Evolutionary conservation across 371 early-diverging fungal species (phyloP).

Genomic region (Rhizopus stolonifer): DNA sequence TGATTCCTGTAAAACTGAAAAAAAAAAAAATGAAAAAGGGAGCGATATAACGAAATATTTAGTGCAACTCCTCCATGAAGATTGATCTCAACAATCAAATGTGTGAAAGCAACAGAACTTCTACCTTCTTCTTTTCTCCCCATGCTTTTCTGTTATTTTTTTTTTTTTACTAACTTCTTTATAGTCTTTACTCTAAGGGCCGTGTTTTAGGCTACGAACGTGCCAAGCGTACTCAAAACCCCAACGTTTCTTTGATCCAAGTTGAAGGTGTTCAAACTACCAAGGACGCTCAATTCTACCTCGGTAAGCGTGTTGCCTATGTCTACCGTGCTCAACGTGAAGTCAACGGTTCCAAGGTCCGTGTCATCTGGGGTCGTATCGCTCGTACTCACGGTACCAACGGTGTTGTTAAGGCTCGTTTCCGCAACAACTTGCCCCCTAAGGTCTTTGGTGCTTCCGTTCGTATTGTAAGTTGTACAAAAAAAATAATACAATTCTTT

Average conservation of each 20-base stretch:
- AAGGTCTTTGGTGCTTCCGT: constrained; percentile 83
- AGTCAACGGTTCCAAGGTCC: constrained; percentile 85
- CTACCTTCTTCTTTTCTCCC: constrained; percentile 1
- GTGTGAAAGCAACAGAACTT: too few species aligned
- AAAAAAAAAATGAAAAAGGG: too few species aligned
- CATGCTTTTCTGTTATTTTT: background rate
- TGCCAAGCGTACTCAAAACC: constrained; percentile 81
- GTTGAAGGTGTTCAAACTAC: constrained; percentile 85
- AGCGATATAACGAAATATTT: too few species aligned
- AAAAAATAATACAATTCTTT: background rate
- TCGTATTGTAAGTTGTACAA: constrained; percentile 71
- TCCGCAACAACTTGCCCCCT: constrained; percentile 89
- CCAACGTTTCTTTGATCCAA: constrained; percentile 83
- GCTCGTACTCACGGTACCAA: constrained; percentile 87
- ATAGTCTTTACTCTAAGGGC: constrained; percentile 92
- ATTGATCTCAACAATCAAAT: too few species aligned
- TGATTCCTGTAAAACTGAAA: too few species aligned
- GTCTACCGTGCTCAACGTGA: constrained; percentile 84
- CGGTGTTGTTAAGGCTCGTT: constrained; percentile 90
- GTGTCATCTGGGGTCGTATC: constrained; percentile 94
- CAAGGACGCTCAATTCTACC: constrained; percentile 82
- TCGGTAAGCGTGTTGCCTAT: constrained; percentile 77
- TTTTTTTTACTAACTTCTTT: constrained; percentile 1
- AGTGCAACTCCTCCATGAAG: too few species aligned
- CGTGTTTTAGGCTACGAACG: constrained; percentile 90